Percentiles rank a stretch among this genome's conserved stretches.
Evolutionary conservation across 805 yeast species (phyloP).

Genomic region (Phaffomyces antillensis): DNA sequence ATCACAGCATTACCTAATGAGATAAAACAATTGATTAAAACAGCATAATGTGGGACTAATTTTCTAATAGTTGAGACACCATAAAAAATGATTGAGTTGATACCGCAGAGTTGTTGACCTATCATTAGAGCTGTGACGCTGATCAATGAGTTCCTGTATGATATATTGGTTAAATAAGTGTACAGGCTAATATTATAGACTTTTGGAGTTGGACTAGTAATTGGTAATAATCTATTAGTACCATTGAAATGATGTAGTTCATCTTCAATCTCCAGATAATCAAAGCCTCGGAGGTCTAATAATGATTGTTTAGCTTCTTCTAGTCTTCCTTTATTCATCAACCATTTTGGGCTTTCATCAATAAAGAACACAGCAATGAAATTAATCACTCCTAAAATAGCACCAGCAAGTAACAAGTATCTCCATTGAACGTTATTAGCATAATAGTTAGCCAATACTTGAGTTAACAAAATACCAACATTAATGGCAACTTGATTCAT

Average conservation of each 20-base stretch:
- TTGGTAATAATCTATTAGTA: conserved; percentile 5
- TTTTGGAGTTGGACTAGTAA: background rate
- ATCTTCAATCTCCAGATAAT: conserved; percentile 15
- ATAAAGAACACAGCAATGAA: conserved; percentile 37
- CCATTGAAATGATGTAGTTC: conserved; percentile 1
- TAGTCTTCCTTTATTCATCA: conserved; percentile 40
- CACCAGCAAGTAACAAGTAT: conserved; percentile 54
- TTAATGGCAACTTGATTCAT: conserved; percentile 86
- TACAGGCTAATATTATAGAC: conserved; percentile 20
- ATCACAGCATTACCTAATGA: conserved; percentile 68
- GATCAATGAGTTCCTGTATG: conserved; percentile 49
- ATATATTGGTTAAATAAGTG: conserved; percentile 43
- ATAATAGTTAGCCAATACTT: conserved; percentile 62
- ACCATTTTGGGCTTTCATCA: conserved; percentile 84
- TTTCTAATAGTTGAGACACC: conserved; percentile 81
- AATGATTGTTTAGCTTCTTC: conserved; percentile 35
- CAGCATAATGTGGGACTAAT: conserved; percentile 65
- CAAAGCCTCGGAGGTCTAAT: conserved; percentile 28
- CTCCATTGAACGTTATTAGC: conserved; percentile 71
- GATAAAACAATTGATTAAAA: conserved; percentile 65
- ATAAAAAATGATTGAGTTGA: conserved; percentile 86
- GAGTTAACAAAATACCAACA: conserved; percentile 77
- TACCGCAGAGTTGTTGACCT: conserved; percentile 90
- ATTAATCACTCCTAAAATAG: conserved; percentile 43
- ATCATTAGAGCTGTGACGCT: conserved; percentile 68